Conservation (phyloP, 371 early-diverging fungal genomes). For the Lichtheimia ornata region DNA sequence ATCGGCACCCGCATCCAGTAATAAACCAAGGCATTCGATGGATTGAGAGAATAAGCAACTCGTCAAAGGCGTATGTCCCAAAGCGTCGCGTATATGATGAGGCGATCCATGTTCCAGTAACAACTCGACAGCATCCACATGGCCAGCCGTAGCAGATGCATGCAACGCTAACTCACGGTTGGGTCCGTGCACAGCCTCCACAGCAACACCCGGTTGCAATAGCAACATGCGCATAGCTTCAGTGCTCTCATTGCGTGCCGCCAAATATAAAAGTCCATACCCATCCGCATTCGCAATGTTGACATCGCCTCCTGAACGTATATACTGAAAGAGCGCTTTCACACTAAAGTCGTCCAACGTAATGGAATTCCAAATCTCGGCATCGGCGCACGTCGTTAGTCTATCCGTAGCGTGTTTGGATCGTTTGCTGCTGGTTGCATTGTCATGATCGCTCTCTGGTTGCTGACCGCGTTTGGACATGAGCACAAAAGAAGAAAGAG, state of each 20-base stretch:
- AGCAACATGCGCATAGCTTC: slow-evolving; percentile 47
- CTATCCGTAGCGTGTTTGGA: no score
- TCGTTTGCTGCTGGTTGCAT: no score
- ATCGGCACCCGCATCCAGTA: slow-evolving; percentile 38
- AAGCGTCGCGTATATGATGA: slow-evolving; percentile 59
- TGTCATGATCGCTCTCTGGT: no score
- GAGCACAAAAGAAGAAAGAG: no score
- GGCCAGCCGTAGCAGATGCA: slow-evolving; percentile 35
- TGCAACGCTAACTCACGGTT: slow-evolving; percentile 46
- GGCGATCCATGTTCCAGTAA: slow-evolving; percentile 46
- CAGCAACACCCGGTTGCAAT: slow-evolving; percentile 34
- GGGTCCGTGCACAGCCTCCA: slow-evolving; percentile 42
- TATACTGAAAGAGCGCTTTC: slow-evolving; percentile 43
- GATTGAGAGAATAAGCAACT: slow-evolving; percentile 38
- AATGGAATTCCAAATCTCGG: slow-evolving; percentile 36
- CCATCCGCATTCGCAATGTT: slow-evolving; percentile 25
- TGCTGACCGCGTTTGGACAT: no score
- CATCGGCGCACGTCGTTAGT: neutral
- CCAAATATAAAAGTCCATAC: slow-evolving; percentile 46
- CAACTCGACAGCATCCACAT: slow-evolving; percentile 42
- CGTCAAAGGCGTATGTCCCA: slow-evolving; percentile 67
- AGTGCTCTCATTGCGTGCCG: slow-evolving; percentile 38
- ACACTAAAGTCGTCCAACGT: slow-evolving; percentile 34
- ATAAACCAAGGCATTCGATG: slow-evolving; percentile 25
- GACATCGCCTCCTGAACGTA: slow-evolving; percentile 28